Conservation (phyloP, 2,329 filamentous ascomycete species). For the Gaeumannomyces tritici region DNA sequence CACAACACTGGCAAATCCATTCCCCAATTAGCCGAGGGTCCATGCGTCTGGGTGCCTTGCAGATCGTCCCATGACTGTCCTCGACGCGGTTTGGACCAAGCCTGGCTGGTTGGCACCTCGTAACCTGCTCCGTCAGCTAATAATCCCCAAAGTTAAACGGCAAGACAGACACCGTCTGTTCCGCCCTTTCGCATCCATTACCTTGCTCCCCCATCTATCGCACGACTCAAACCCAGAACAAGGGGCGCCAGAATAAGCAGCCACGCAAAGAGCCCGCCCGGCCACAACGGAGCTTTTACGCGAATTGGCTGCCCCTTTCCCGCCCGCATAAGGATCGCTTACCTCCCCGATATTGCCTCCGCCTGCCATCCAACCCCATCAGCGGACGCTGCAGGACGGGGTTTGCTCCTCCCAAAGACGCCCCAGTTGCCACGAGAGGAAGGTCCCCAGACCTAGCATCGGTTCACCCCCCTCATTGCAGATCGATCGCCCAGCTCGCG, state of each 20-base stretch:
- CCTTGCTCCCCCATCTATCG: neutral
- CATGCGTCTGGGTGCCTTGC: neutral
- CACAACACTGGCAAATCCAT: too few species aligned
- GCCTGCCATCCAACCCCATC: too few species aligned
- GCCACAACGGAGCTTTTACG: neutral
- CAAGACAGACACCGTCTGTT: neutral
- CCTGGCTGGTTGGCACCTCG: too few species aligned
- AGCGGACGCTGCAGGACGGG: neutral
- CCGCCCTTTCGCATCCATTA: neutral
- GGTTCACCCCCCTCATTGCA: neutral
- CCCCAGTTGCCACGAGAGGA: neutral
- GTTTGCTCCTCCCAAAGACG: neutral
- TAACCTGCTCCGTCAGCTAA: neutral
- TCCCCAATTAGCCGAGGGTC: neutral
- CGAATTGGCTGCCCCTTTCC: neutral
- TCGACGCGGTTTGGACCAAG: too few species aligned
- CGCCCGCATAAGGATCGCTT: neutral
- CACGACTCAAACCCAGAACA: neutral
- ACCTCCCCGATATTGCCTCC: neutral
- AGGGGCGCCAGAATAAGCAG: neutral
- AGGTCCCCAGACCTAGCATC: neutral
- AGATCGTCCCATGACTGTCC: neutral
- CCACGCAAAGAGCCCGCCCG: neutral
- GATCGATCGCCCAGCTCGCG: neutral
- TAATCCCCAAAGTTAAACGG: too few species aligned